A percentile compares a stretch with the other conserved stretches of the same genome.
phyloP scores from a whole-genome alignment of 2,329 filamentous ascomycete species.

The Parasarocladium wereldwijsianum region DNA sequence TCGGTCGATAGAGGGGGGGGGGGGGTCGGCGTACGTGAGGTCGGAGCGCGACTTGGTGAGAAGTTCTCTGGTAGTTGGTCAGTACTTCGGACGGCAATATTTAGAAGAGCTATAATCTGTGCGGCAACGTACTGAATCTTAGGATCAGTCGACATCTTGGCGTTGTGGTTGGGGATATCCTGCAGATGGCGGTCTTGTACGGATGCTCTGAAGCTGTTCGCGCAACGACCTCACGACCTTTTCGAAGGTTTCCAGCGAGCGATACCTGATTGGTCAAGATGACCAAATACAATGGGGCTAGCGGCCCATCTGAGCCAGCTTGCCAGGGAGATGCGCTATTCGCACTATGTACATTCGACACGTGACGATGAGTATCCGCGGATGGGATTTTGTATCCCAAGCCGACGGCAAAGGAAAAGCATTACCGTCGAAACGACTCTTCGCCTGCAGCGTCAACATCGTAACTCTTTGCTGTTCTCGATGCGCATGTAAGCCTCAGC shows the following conservation, averaged over 20 bases:
- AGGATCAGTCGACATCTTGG: slow-evolving; percentile 46
- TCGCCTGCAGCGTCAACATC: slow-evolving; percentile 4
- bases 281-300: neutral
- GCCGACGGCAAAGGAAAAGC: slow-evolving; percentile 14
- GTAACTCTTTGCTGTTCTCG: slow-evolving; percentile 9
- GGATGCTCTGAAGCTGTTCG: too few relatives aligned
- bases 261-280: neutral
- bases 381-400: slow-evolving; percentile 14
- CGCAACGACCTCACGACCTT: too few relatives aligned
- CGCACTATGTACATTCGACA: too few relatives aligned
- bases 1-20: slow-evolving; percentile 6
- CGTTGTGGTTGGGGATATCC: too few relatives aligned
- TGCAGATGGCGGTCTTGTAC: too few relatives aligned
- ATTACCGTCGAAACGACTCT: slow-evolving; percentile 15
- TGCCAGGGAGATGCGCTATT: too few relatives aligned
- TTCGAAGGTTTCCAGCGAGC: too few relatives aligned
- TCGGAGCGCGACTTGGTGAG: slow-evolving; percentile 78
- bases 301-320: too few relatives aligned
- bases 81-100: slow-evolving; percentile 9
- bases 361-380: slow-evolving; percentile 10
- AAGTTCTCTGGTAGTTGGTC: slow-evolving; percentile 51
- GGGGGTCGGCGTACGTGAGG: slow-evolving; percentile 58
- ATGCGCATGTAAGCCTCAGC: slow-evolving; percentile 20
- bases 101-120: neutral
- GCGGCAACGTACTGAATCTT: slow-evolving; percentile 55